Base-by-base conservation (phyloP, 2,329 filamentous ascomycete species). In the Cryphonectria parasitica region DNA sequence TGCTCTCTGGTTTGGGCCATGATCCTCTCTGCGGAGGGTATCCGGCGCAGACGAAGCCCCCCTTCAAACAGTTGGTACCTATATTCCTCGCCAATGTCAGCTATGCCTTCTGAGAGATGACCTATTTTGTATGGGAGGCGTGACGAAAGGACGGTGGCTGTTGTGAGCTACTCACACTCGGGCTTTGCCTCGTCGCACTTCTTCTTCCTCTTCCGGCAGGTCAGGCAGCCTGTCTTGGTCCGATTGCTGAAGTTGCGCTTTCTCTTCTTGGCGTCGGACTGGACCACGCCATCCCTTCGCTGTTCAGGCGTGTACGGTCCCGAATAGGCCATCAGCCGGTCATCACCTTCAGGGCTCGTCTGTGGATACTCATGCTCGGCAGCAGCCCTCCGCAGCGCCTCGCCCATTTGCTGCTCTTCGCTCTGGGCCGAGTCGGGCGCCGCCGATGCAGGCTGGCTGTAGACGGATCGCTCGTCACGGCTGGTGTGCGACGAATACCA, bases 181-280 rank as follows among this genome's bases (percentile, higher is more conserved):
- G 96, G 96, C 80, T 97, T 97, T 68, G 88, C 88, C 83, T 98
- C 96, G 78, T 98, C 95, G 78, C 96, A 98, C 82, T 98, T 98
- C 89, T 98, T 98, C 87, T 98, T 98, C 71, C 95, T 88, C 78
- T 89, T 89, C 72, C 95, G 88, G 79, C 95, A 98, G 7, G 95
- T 98, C 81, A 97, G 89, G 80, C 95, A 98, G 43, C 95, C 94
- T 13, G 95, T 98, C 83, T 98, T 98, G 28, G 95, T 98, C 71
- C 95, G 88, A 80, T 98, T 97, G 82, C 94, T 97, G 77, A 98
- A 98, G 77, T 93, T 93, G 54, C 91, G 86, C 80, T 93, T 93
- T 64, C 91, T 83, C 79, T 91, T 92, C 80, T 92, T 92, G 4
- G 87, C 84, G 74, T 91, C 89, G 6, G 86, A 86, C 76, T 89